phyloP scores from a whole-genome alignment of 768 basidiomycete genomes.

The Termitomyces sp. region DNA sequence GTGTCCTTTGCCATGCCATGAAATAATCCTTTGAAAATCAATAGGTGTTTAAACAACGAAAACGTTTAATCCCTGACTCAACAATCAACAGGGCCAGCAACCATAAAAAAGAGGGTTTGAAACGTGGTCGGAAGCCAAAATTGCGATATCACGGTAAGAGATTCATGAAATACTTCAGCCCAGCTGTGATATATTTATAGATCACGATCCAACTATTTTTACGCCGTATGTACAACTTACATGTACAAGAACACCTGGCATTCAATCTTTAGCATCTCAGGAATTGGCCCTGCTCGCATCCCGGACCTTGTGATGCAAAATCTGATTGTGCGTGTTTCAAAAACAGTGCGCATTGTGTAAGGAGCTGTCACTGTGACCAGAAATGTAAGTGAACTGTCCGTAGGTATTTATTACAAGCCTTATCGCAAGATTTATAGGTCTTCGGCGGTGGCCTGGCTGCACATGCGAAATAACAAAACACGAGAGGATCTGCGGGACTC shows the following conservation, averaged over 20 bases:
- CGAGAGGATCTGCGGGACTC: slow-evolving; percentile 27
- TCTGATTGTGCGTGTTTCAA: slow-evolving; percentile 43
- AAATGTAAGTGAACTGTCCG: slow-evolving; percentile 39
- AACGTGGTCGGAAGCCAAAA: neutral
- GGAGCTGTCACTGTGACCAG: slow-evolving; percentile 45
- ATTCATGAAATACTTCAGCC: neutral
- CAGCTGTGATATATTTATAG: neutral
- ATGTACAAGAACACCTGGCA: neutral
- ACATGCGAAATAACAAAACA: slow-evolving; percentile 30
- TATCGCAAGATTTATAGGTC: slow-evolving; percentile 31
- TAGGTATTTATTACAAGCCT: neutral
- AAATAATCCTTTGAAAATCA: neutral
- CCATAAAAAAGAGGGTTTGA: neutral
- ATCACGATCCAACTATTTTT: slow-evolving; percentile 12
- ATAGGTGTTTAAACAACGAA: slow-evolving; percentile 24
- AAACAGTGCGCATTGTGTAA: slow-evolving; percentile 49
- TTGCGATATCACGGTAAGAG: slow-evolving; percentile 9
- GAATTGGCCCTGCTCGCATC: slow-evolving; percentile 48
- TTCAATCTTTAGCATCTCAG: slow-evolving; percentile 19
- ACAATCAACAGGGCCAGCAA: neutral
- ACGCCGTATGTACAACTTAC: slow-evolving; percentile 21
- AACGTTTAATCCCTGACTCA: slow-evolving; percentile 15
- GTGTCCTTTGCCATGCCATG: neutral
- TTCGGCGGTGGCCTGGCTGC: slow-evolving; percentile 54
- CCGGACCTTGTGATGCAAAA: slow-evolving; percentile 44